These are phyloP conservation scores for Colletotrichum sp. DNA, from an alignment of 2,329 filamentous ascomycete genomes.

Conservation along the genomic window DNA sequence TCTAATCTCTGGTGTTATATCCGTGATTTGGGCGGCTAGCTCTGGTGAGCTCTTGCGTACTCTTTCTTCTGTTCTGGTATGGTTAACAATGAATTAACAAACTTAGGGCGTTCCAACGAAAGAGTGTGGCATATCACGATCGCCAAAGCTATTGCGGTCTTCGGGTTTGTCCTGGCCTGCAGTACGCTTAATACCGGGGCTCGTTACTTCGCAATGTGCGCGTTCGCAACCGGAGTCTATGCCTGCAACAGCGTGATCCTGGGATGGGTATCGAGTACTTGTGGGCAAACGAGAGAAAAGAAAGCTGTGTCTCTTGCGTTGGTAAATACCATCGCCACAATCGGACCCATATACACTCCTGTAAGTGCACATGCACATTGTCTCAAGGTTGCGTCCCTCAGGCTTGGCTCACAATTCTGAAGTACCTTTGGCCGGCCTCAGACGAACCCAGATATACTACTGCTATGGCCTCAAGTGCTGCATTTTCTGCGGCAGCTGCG, in stretches of 20 bases:
- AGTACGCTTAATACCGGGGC: slow-evolving; percentile 33
- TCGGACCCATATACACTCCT: slow-evolving; percentile 20
- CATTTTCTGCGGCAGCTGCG: slow-evolving; percentile 26
- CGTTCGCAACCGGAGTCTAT: slow-evolving; percentile 38
- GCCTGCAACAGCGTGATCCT: slow-evolving; percentile 48
- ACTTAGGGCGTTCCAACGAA: slow-evolving; percentile 46
- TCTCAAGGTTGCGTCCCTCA: not conserved
- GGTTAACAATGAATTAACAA: not conserved
- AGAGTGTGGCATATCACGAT: slow-evolving; percentile 43
- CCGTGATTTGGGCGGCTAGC: slow-evolving; percentile 44
- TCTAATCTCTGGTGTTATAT: slow-evolving; percentile 45
- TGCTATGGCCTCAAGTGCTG: slow-evolving; percentile 22
- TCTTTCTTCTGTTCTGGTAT: too few species aligned
- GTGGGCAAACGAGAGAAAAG: slow-evolving; percentile 48
- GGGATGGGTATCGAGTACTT: slow-evolving; percentile 44
- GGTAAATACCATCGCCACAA: slow-evolving; percentile 21
- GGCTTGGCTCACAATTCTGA: not conserved
- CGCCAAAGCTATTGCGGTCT: slow-evolving; percentile 40
- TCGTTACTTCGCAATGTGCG: slow-evolving; percentile 37
- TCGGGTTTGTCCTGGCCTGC: slow-evolving; percentile 41
- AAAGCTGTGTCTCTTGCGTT: slow-evolving; percentile 42
- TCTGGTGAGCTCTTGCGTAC: slow-evolving; percentile 34
- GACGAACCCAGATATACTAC: slow-evolving; percentile 18
- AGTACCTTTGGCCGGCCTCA: slow-evolving; percentile 3
- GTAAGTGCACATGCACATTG: not conserved